A percentile compares a stretch with the other conserved stretches of the same genome.
Conservation (phyloP, 345 rosid species). For the Citrus hindsii region DNA sequence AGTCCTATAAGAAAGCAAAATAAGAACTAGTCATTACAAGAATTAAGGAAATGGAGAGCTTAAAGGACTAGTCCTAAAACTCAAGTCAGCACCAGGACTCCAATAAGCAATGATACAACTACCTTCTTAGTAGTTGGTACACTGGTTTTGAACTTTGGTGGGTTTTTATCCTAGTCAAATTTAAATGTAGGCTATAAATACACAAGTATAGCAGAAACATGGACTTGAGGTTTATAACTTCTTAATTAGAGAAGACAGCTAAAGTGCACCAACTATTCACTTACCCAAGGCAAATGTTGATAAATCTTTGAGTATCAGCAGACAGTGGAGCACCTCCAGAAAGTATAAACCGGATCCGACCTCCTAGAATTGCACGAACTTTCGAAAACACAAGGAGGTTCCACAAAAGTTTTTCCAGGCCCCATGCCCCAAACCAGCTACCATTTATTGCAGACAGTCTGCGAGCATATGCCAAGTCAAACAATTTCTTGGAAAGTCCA, state of each 20-base stretch:
- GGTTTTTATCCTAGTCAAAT: background rate
- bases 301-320: constrained; percentile 95
- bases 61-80: background rate
- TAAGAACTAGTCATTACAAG: background rate
- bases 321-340: constrained; percentile 99
- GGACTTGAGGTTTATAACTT: constrained; percentile 1
- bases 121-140: background rate
- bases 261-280: constrained; percentile 27
- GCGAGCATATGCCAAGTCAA: constrained; percentile 89
- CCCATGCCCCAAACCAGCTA: constrained; percentile 97
- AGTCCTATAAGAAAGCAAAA: background rate
- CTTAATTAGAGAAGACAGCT: constrained; percentile 5
- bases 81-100: background rate
- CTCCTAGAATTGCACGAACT: constrained; percentile 86
- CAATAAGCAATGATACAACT: background rate
- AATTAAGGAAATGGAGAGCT: background rate
- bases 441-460: constrained; percentile 91
- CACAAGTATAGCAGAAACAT: background rate
- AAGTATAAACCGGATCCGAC: constrained; percentile 84
- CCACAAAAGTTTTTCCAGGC: constrained; percentile 82
- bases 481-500: constrained; percentile 70
- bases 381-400: constrained; percentile 77
- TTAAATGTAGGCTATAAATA: background rate
- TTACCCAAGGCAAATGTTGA: constrained; percentile 96
- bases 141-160: background rate